Conservation (phyloP, 768 basidiomycete species). For the Boletus reticulatus region DNA sequence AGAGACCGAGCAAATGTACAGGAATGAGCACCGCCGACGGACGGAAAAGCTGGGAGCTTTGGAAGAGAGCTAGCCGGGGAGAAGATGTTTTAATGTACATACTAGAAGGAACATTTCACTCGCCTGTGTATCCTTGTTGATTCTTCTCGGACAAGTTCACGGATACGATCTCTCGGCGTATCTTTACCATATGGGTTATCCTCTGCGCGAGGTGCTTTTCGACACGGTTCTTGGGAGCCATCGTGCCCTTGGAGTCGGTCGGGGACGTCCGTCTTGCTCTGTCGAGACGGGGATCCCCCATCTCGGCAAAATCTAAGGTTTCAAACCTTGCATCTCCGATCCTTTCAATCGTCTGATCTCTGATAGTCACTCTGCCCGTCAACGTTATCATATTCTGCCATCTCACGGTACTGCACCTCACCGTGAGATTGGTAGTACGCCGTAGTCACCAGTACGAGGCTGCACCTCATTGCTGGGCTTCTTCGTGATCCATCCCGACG, state of each 20-base stretch:
- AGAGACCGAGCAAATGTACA: neutral
- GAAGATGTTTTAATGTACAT: constrained; percentile 21
- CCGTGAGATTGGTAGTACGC: neutral
- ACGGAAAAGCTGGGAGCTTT: neutral
- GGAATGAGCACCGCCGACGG: constrained; percentile 21
- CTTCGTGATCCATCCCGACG: constrained; percentile 10
- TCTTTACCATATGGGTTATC: constrained; percentile 27
- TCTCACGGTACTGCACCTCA: too few species aligned
- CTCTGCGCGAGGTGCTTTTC: constrained; percentile 25
- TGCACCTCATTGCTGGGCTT: constrained; percentile 9
- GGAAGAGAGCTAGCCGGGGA: constrained; percentile 1
- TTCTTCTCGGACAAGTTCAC: constrained; percentile 16
- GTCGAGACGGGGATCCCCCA: constrained; percentile 16
- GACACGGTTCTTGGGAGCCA: constrained; percentile 6
- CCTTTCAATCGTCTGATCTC: constrained; percentile 19
- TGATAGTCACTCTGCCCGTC: constrained; percentile 14
- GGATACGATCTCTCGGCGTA: constrained; percentile 28
- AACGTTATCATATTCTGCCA: constrained; percentile 31
- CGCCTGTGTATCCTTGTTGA: constrained; percentile 33
- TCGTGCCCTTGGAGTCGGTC: constrained; percentile 13
- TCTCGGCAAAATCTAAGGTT: constrained; percentile 33
- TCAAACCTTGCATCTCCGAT: constrained; percentile 31
- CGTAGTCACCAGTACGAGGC: neutral
- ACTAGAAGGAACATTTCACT: constrained; percentile 13
- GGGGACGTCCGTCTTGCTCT: constrained; percentile 6